phyloP scores from a whole-genome alignment of 1,284 basidiomycete genomes.

The Amylostereum areolatum region DNA sequence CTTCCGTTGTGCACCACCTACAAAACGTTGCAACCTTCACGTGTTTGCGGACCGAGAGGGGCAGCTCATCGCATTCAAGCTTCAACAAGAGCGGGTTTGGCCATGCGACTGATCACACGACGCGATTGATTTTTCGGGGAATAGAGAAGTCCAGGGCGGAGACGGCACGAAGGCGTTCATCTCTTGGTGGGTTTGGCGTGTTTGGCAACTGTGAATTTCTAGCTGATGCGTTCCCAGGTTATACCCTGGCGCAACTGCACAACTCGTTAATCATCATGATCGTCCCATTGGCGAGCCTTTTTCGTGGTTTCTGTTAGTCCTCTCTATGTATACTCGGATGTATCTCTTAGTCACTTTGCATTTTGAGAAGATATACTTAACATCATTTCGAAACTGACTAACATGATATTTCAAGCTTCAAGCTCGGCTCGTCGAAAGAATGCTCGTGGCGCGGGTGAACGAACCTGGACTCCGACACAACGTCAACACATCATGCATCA shows the following conservation, averaged over 20 bases:
- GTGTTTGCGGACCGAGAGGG: conserved; percentile 84
- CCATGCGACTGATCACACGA: conserved; percentile 82
- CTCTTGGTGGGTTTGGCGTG: conserved; percentile 54
- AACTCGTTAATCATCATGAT: too few species aligned
- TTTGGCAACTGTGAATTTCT: conserved; percentile 3
- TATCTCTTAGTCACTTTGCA: too few species aligned
- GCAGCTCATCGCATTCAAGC: conserved; percentile 91
- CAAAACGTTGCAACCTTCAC: conserved; percentile 63
- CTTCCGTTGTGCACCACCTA: conserved; percentile 53
- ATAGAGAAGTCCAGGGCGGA: conserved; percentile 57
- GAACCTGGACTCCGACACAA: too few species aligned
- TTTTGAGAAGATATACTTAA: too few species aligned
- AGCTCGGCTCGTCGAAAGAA: too few species aligned
- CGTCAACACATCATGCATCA: too few species aligned
- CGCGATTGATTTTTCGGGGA: conserved; percentile 79
- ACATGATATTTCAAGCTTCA: too few species aligned
- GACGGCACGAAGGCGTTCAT: conserved; percentile 66
- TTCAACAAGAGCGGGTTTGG: conserved; percentile 84
- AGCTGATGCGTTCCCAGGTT: conserved; percentile 53
- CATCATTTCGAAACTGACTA: too few species aligned
- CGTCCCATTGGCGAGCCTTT: too few species aligned
- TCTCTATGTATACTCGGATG: too few species aligned
- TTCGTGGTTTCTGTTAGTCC: too few species aligned
- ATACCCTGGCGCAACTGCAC: conserved; percentile 75
- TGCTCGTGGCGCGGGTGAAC: too few species aligned